Percentiles rank a stretch among this genome's conserved stretches.
phyloP scores from a whole-genome alignment of 169 alveolate genomes.

The Amoebophrya sp. region DNA sequence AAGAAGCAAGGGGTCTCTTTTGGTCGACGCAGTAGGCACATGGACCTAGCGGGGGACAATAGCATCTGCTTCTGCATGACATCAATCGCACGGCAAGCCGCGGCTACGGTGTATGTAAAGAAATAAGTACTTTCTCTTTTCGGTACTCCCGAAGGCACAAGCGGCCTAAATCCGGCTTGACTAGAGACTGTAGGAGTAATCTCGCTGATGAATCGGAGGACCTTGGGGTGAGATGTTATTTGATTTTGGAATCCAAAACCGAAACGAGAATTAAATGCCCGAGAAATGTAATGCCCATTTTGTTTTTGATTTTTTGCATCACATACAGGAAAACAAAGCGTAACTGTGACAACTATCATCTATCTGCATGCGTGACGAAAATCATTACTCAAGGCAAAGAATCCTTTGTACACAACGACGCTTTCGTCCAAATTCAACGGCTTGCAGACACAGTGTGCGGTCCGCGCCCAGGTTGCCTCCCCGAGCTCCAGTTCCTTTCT shows the following conservation, averaged over 20 bases:
- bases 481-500: slow-evolving; percentile 1
- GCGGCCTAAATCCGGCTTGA: not conserved
- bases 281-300: too few species aligned
- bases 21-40: too few species aligned
- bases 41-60: too few species aligned
- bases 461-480: not conserved
- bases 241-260: not conserved
- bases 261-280: not conserved
- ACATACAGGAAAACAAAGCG: not conserved
- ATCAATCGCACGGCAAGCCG: too few species aligned
- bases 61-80: too few species aligned
- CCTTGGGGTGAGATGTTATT: not conserved
- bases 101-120: too few species aligned
- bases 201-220: not conserved
- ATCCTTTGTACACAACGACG: not conserved
- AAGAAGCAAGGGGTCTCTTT: too few species aligned
- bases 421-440: not conserved
- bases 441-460: slow-evolving; percentile 18
- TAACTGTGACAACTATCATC: not conserved
- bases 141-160: not conserved
- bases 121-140: not conserved
- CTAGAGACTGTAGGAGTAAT: not conserved
- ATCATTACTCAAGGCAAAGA: not conserved
- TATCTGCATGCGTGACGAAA: too few species aligned
- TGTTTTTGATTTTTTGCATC: not conserved